phyloP scores from a whole-genome alignment of 768 basidiomycete genomes.

The Pisolithus orientalis region DNA sequence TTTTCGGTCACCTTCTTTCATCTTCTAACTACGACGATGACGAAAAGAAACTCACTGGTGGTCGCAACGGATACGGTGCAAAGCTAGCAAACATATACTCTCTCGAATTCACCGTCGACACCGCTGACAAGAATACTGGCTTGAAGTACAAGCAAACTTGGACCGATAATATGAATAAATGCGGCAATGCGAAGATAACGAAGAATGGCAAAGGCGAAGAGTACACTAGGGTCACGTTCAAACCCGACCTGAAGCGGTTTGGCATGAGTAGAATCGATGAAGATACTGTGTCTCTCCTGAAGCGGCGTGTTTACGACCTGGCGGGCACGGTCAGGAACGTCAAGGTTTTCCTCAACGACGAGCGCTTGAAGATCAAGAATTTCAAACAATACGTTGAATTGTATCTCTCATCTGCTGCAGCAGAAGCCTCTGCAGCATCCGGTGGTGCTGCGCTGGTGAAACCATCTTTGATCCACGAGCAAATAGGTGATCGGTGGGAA shows the following conservation, averaged over 20 bases:
- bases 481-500: slow-evolving; percentile 82
- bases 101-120: slow-evolving; percentile 91
- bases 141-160: slow-evolving; percentile 96
- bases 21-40: slow-evolving; percentile 98
- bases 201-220: slow-evolving; percentile 85
- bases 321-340: slow-evolving; percentile 91
- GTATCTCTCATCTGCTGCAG: slow-evolving; percentile 75
- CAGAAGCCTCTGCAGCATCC: slow-evolving; percentile 59
- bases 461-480: slow-evolving; percentile 76
- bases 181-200: slow-evolving; percentile 88
- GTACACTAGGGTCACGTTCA: slow-evolving; percentile 89
- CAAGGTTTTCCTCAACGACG: slow-evolving; percentile 91
- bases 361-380: slow-evolving; percentile 84
- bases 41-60: slow-evolving; percentile 97
- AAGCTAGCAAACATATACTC: slow-evolving; percentile 99
- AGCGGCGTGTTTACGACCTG: slow-evolving; percentile 94
- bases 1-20: slow-evolving; percentile 92
- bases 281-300: slow-evolving; percentile 82
- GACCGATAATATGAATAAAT: slow-evolving; percentile 87
- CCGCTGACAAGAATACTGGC: slow-evolving; percentile 76
- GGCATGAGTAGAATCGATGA: slow-evolving; percentile 89
- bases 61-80: slow-evolving; percentile 97
- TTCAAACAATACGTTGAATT: slow-evolving; percentile 98
- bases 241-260: slow-evolving; percentile 86
- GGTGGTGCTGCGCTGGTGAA: slow-evolving; percentile 79